Base-by-base conservation (phyloP, 257 asterid species). In the Solanum verrucosum region DNA sequence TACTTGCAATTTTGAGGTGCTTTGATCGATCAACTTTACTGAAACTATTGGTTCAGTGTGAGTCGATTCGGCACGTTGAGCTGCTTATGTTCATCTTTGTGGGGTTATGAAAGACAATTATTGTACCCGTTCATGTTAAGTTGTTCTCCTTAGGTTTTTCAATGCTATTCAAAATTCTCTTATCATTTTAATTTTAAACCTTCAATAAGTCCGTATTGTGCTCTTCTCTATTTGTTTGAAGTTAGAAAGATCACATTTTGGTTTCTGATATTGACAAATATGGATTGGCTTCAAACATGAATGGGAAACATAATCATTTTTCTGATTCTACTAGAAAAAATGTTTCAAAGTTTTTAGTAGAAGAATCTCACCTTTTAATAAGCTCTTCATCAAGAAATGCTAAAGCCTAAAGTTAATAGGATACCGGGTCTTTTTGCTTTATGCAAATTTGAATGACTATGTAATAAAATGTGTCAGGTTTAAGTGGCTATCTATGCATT, bases 71-170 rank as follows among this genome's bases (percentile, higher is more conserved):
- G 10, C 37, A 44, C 67, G 14, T n/a, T 85, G 74, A 75, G 89
- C 35, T 85, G 77, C 90, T 73, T 31, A 31, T 63, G 87, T 85
- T 86, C 72, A 49, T 82, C 88, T 70, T 74, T 40, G 2, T 34
- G 75, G 89, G 89, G 65, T 84, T 87, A 68, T 86, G 21, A 72
- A 34, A 71, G 81, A 82, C 81, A 25, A 16, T 70, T 83, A 13
- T 88, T 85, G 85, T 81, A 49, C 85, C 35, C 40, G 1, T 46
- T 81, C 42, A 18, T 82, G 85, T 85, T 46, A 4, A 46, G 63
- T 29, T 68, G 20, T 83, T 65, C 83, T 42, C 11, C 34, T 31
- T 31, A 16, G 90, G 73, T 88, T 88, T 90, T 25, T 44, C 46
- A 27, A 29, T 82, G 44, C 70, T 18, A 82, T 82, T 82, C 85